Conservation (phyloP, 306 rosid species). For the Ormosia emarginata region DNA sequence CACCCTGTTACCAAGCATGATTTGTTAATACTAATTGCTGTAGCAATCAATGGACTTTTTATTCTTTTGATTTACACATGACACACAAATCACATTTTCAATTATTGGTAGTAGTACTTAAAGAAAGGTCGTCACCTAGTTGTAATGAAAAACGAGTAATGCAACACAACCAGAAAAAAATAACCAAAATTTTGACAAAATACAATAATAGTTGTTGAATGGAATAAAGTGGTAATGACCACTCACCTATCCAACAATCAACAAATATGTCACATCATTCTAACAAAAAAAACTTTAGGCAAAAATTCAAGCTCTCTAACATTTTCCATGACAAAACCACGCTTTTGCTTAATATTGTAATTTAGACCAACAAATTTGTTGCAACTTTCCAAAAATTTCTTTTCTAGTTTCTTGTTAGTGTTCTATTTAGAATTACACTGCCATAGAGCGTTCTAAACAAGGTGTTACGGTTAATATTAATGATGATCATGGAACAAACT, state of each 20-base stretch:
- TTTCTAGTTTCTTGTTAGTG: not conserved
- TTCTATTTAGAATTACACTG: not conserved
- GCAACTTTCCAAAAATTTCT: not conserved
- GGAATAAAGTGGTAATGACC: no score
- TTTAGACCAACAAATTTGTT: not conserved
- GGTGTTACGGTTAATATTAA: not conserved
- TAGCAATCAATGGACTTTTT: not conserved
- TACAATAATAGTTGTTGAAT: no score
- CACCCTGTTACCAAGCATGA: constrained; percentile 39
- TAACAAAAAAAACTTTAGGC: no score
- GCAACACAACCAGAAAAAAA: no score
- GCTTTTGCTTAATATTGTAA: not conserved
- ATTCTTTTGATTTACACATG: not conserved
- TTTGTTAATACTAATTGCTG: not conserved
- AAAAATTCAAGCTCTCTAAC: no score
- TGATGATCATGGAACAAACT: not conserved
- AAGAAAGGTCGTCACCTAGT: not conserved
- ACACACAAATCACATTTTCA: not conserved
- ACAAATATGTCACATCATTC: no score
- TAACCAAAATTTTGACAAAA: no score
- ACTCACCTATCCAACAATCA: no score
- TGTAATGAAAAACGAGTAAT: not conserved
- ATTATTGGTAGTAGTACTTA: not conserved
- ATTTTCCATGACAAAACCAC: not conserved
- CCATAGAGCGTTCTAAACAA: not conserved